These are phyloP conservation scores for Saccharomyces kudriavzevii DNA, from an alignment of 805 yeast species.

Conservation along the genomic window DNA sequence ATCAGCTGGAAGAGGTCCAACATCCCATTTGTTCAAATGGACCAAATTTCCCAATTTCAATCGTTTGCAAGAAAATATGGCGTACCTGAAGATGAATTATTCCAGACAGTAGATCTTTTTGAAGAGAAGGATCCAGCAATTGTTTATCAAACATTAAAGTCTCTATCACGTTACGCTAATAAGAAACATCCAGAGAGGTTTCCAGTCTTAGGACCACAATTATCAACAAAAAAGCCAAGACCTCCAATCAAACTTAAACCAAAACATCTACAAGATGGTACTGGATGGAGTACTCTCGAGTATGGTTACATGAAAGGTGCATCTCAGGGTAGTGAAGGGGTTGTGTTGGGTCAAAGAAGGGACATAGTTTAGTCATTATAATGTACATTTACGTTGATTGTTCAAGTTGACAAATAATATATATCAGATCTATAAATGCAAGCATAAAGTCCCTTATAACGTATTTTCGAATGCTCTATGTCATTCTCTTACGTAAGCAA, in stretches of 20 bases:
- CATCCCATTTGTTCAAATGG: constrained; percentile 79
- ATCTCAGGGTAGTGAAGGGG: constrained; percentile 43
- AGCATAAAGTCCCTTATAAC: background rate
- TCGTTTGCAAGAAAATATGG: constrained; percentile 54
- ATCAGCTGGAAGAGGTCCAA: constrained; percentile 49
- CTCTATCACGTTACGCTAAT: constrained; percentile 64
- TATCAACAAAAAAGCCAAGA: constrained; percentile 40
- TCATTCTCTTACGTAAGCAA: background rate
- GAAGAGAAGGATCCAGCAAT: constrained; percentile 72
- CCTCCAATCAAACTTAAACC: constrained; percentile 53
- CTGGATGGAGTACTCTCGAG: constrained; percentile 51
- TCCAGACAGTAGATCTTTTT: constrained; percentile 68
- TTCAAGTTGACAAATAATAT: background rate
- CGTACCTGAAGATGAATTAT: constrained; percentile 72
- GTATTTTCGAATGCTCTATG: too few relatives aligned
- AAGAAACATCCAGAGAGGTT: constrained; percentile 39
- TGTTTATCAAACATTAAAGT: constrained; percentile 63
- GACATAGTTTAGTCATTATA: constrained; percentile 29
- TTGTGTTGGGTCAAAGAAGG: constrained; percentile 47
- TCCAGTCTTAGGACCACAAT: constrained; percentile 52
- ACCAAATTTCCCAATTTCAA: constrained; percentile 68
- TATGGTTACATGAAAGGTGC: constrained; percentile 56
- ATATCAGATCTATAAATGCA: background rate
- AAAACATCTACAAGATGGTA: constrained; percentile 31
- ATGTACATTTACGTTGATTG: background rate